Base-by-base conservation (phyloP, 805 yeast species). In the Monosporozyma servazzii region DNA sequence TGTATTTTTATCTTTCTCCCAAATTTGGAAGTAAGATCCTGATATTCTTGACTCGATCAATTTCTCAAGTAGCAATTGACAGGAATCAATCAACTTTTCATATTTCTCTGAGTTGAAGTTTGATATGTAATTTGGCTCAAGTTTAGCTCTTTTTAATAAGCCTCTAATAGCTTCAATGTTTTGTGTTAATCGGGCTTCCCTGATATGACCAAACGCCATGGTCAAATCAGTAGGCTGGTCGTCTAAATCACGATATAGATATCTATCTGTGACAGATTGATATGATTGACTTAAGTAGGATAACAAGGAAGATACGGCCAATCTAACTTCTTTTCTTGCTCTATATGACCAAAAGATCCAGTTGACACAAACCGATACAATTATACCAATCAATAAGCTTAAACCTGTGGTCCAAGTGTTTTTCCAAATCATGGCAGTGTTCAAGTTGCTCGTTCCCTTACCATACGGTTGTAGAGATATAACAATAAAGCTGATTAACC, bases 341-440 rank as follows among this genome's bases (percentile, higher is more conserved):
- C 66, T 66, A 56, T 74, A 75, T 1, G 80, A 76, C 79, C 80
- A 76, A 13, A 75, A 57, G 0, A 74, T 45, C 77, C 79, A 75
- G 51, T 71, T 74, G 5, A 71, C 59, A 1, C 71, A 56, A 25
- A 73, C 63, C 0, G 78, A 62, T 0, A 68, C 52, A 8, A 65
- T 23, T 11, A 74, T 55, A 13, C 77, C 74, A n/a, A 75, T 64
- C 11, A 74, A 53, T 1, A 75, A 56, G 3, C 74, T 64, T 2
- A 73, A 42, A 6, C 74, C 67, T 0, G 72, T 66, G 0, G 67
- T 61, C 78, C 79, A 75, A 1, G 74, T 64, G 43, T 61, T 54
- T 49, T 67, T 65, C 68, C 73, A 71, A 21, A 73, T 64, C 2
- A 48, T 50, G 2, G 55, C 56, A 5, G 67, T 61, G 30, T 51